Conservation (phyloP, 371 early-diverging fungal species). For the Catenaria anguillulae region DNA sequence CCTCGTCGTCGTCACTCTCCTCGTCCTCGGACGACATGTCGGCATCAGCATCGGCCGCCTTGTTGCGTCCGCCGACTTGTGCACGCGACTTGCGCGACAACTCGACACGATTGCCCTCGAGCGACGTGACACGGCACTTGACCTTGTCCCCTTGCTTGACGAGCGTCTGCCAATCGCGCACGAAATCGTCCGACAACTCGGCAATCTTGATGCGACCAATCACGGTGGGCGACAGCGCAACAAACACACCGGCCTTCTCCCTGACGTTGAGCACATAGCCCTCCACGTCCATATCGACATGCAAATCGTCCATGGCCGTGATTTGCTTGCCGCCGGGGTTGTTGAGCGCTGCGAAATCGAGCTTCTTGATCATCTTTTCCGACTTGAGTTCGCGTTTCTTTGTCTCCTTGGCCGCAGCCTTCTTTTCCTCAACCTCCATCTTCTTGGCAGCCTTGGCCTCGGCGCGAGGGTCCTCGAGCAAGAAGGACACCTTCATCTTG, state of each 20-base stretch:
- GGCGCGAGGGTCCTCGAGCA: conserved; percentile 20
- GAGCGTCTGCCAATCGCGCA: conserved; percentile 66
- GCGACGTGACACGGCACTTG: conserved; percentile 48
- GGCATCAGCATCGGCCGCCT: conserved; percentile 25
- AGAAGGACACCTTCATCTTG: conserved; percentile 24
- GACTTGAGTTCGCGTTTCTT: background rate
- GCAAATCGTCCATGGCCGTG: conserved; percentile 30
- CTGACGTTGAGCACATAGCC: conserved; percentile 61
- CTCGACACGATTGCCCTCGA: conserved; percentile 37
- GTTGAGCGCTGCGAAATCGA: background rate
- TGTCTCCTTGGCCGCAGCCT: background rate
- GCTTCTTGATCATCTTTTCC: background rate
- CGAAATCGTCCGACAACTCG: conserved; percentile 68
- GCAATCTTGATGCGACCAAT: conserved; percentile 68
- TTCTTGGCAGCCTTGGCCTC: conserved; percentile 11
- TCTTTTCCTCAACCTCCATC: background rate
- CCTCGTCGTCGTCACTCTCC: conserved; percentile 26
- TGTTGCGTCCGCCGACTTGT: too few relatives aligned
- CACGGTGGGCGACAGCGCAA: conserved; percentile 44
- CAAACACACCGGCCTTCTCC: conserved; percentile 52
- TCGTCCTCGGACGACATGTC: conserved; percentile 21
- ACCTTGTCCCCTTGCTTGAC: conserved; percentile 53
- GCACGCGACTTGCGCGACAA: conserved; percentile 40
- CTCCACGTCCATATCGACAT: conserved; percentile 36
- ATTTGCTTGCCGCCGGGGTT: conserved; percentile 22